Evolutionary conservation across 805 yeast genomes (phyloP), one percentile per base, ranked within the genome.

Genomic region (Deakozyma indianensis): DNA sequence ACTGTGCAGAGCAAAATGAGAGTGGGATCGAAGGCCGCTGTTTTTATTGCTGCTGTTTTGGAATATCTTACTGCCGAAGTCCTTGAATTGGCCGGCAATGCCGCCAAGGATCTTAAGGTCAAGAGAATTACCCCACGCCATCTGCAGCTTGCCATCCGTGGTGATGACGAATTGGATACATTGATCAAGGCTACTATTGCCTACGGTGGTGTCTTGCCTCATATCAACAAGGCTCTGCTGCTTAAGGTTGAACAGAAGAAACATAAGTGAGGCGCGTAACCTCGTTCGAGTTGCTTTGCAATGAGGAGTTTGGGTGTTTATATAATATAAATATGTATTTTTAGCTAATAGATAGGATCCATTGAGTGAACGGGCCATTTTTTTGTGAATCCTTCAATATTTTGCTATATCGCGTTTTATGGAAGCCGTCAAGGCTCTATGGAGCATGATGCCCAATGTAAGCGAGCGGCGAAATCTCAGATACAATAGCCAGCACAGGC

Each of bases 51-150:
- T 57, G 94, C 97, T 47, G 96, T 90, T 48, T 76, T 90, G 61
- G 97, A 90, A 73, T 90, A 90, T 69, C 78, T 90, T 67, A 88
- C 96, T 65, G 96, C 96, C 58, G 97, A 90, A 79, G 86, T 90
- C 56, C 80, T 90, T 62, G 97, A 90, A 75, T 81, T 86, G 70
- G 96, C 96, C 53, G 96, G 96, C 76, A 86, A 86, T 73, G 97
- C 96, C 59, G 96, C 97, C 51, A 84, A 95, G 77, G 96, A 90
- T 71, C 87, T 85, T 88, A 90, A 90, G 80, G 92, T 90, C 79
- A 81, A 96, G 63, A 88, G 97, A 82, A 88, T 88, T 61, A 86
- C 87, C 61, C 97, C 97, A 74, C 90, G 96, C 78, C 96, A 88
- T 72, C 79, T 88, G 71, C 96, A 88, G 73, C 78, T 88, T 61